Evolutionary conservation across 176 grass and related monocot genomes (phyloP).

Genomic region (Neostapfia colusana): DNA sequence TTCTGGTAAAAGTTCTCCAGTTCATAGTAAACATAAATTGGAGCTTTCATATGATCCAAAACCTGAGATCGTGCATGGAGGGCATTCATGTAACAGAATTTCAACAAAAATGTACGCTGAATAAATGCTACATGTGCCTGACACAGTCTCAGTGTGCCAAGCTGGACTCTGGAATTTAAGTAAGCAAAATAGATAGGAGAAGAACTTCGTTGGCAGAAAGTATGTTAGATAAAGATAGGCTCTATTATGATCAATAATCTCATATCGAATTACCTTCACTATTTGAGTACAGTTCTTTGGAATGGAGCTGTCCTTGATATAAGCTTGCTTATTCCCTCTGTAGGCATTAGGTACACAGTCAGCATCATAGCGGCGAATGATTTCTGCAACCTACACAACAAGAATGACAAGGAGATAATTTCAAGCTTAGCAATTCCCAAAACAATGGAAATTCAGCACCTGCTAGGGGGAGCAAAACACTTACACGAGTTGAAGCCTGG

Average conservation of each 20-base stretch:
- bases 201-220: neutral
- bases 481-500: constrained; percentile 77
- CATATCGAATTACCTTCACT: constrained; percentile 62
- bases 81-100: constrained; percentile 12
- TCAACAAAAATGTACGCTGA: constrained; percentile 6
- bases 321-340: constrained; percentile 71
- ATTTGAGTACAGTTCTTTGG: constrained; percentile 71
- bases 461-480: constrained; percentile 25
- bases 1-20: constrained; percentile 96
- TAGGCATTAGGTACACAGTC: constrained; percentile 81
- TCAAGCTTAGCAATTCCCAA: neutral
- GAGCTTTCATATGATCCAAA: constrained; percentile 73
- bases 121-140: neutral
- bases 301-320: constrained; percentile 79
- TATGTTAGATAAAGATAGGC: constrained; percentile 15
- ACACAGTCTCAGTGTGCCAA: constrained; percentile 7
- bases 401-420: neutral
- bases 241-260: constrained; percentile 17
- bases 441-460: constrained; percentile 27
- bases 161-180: neutral
- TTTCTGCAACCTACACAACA: constrained; percentile 70
- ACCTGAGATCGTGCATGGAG: constrained; percentile 50
- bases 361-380: constrained; percentile 67
- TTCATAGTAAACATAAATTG: constrained; percentile 95
- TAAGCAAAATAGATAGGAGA: neutral